Conservation (phyloP, 1,139 yeast species). For the Magnusiomyces fungicola region DNA sequence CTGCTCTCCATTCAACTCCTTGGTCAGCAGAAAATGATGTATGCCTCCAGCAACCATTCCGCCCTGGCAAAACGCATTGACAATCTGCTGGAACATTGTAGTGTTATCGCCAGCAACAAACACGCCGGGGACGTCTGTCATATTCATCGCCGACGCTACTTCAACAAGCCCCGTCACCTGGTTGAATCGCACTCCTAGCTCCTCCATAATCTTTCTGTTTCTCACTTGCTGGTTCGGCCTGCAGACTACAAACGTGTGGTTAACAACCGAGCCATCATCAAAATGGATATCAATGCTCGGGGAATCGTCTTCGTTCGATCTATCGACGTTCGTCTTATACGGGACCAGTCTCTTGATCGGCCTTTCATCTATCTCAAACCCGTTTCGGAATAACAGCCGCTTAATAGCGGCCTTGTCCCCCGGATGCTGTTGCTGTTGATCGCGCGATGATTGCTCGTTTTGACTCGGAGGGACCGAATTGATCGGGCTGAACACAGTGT, state of each 20-base stretch:
- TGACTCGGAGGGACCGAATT: too few species aligned
- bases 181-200: constrained; percentile 3
- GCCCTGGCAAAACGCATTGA: constrained; percentile 8
- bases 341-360: constrained; percentile 1
- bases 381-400: background rate
- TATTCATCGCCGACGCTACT: constrained; percentile 1
- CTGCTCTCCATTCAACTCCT: constrained; percentile 6
- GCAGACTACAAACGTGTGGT: constrained; percentile 6
- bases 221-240: constrained; percentile 7
- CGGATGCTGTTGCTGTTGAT: background rate
- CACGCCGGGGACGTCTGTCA: constrained; percentile 6
- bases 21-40: constrained; percentile 6
- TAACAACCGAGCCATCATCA: background rate
- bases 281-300: constrained; percentile 6
- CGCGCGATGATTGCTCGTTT: too few species aligned
- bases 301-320: constrained; percentile 1
- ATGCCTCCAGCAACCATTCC: constrained; percentile 9
- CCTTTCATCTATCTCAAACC: constrained; percentile 4
- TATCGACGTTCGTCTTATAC: constrained; percentile 4
- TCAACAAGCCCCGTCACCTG: constrained; percentile 4
- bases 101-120: constrained; percentile 10
- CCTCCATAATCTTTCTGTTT: constrained; percentile 5
- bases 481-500: background rate
- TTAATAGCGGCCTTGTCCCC: background rate
- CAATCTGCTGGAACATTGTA: constrained; percentile 5